Base-by-base conservation (phyloP, 2,329 filamentous ascomycete species). In the Alternaria sp. region DNA sequence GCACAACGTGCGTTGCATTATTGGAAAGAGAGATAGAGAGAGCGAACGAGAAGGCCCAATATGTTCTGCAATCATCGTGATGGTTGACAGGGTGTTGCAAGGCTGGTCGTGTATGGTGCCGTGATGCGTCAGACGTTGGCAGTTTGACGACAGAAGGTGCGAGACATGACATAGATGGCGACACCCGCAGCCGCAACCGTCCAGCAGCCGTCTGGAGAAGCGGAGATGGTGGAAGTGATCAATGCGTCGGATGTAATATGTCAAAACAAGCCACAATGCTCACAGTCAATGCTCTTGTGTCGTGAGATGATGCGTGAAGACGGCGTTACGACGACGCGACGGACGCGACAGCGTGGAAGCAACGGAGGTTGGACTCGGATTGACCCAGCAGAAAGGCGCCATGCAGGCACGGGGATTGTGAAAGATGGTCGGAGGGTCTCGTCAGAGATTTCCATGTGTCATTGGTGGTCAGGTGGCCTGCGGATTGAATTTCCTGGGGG, bases 371-470 rank as follows among this genome's bases (percentile, higher is more conserved):
- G 18, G 30, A 55, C 57, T 64, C 64, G 59, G 38, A 22, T n/a
- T 18, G 44, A 58, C 55, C 64, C 64, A 64, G 52, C 57, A 49
- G 63, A 52, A 53, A 44, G 56, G 62, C 62, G 57, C 53, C 57
- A 62, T 44, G 60, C 67, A 69, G 61, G 65, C 68, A 72, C 69
- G 69, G 62, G 65, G 69, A 60, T 64, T 62, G 54, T 63, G 60
- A 60, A 67, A 62, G 61, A 65, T 62, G 66, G 63, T 69, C 60
- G 63, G 50, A 66, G 32, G 48, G 65, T 63, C 57, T 68, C 61
- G 66, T 63, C 64, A 66, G 63, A 69, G 63, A 68, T 70, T 70
- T 72, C 57, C 65, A 73, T 74, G 70, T 73, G 73, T 74, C 71
- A 76, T 65, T 60, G 60, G 30, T 16, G 53, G 57, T 63, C 58